Conservation (phyloP, 257 asterid species). For the Solanum dulcamara region DNA sequence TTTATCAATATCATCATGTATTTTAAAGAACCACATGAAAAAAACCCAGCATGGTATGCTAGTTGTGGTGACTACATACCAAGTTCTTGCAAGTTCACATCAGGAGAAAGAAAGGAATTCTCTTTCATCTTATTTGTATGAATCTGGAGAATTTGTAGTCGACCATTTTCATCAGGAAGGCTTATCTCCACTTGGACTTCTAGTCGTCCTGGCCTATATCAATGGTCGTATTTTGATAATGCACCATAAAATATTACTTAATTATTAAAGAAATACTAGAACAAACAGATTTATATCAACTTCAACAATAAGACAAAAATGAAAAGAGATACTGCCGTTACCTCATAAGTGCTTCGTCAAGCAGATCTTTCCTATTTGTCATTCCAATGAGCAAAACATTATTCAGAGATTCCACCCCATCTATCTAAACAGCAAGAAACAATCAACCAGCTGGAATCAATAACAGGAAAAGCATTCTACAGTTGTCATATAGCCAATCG, state of each 20-base stretch:
- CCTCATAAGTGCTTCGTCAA: conserved; percentile 99
- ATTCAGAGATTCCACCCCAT: conserved; percentile 98
- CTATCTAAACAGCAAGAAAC: conserved; percentile 53
- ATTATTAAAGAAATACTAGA: background rate
- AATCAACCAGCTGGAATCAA: background rate
- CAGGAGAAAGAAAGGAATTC: conserved; percentile 89
- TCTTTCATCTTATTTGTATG: conserved; percentile 97
- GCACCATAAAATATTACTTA: background rate
- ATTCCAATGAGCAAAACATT: conserved; percentile 98
- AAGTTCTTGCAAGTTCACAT: conserved; percentile 81
- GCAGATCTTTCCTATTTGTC: conserved; percentile 97
- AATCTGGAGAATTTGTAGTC: conserved; percentile 92
- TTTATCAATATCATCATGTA: background rate
- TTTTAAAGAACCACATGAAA: background rate
- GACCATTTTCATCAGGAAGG: conserved; percentile 99
- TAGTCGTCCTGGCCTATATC: conserved; percentile 88
- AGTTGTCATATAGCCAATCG: background rate
- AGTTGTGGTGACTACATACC: conserved; percentile 37
- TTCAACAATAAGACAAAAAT: conserved; percentile 2
- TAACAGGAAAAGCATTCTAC: background rate
- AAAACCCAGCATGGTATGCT: background rate
- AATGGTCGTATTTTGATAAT: background rate
- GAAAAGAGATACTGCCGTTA: conserved; percentile 12
- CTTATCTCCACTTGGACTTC: conserved; percentile 99
- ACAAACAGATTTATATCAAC: background rate